Base-by-base conservation (phyloP, 2,329 filamentous ascomycete species). In the Penicillium sp. region DNA sequence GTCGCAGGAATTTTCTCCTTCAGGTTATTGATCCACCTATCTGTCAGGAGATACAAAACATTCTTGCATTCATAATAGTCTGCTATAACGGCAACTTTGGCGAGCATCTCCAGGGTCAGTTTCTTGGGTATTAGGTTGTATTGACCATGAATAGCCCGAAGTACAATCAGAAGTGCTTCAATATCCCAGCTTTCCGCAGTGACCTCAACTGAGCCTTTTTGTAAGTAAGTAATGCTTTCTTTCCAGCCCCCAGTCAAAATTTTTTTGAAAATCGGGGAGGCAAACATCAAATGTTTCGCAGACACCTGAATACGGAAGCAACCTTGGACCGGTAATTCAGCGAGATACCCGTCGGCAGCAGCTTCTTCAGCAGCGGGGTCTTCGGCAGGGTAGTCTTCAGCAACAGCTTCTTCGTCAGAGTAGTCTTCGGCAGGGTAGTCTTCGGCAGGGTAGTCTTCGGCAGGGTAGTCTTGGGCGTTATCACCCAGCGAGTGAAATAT, bases 41-140 rank as follows among this genome's bases (percentile, higher is more conserved):
- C 54, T 1, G 35, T 45, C 7, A 63, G 46, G 15, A 65, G 31
- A 5, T 35, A 8, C 35, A 68, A 4, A 40, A 44, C 41, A 5
- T 59, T 51, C 20, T 55, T 58, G 58, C 66, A 68, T 9, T 62
- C 45, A 43, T 67, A 68, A 47, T 68, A 69, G 50, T 68, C 60
- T 7, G 60, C 45, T 20, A 69, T 6, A 25, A 62, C 53, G 49
- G 61, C 58, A 20, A 68, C n/a, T 49, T 67, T 61, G 1, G 64
- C 66, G 27, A 66, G 58, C 50, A 65, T 56, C 29, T 69, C 65
- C 7, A 60, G 20, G 8, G 49, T 45, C 6, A 61, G 12, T 2
- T 51, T 55, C 11, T 44, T 11, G 0, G 55, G 53, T 9, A 64
- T 18, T 4, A 50, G 12, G 22, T 51, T 18, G 14, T 50, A 25